Evolutionary conservation across 176 grass and related monocot genomes (phyloP).

Genomic region (Oryza glumipatula): DNA sequence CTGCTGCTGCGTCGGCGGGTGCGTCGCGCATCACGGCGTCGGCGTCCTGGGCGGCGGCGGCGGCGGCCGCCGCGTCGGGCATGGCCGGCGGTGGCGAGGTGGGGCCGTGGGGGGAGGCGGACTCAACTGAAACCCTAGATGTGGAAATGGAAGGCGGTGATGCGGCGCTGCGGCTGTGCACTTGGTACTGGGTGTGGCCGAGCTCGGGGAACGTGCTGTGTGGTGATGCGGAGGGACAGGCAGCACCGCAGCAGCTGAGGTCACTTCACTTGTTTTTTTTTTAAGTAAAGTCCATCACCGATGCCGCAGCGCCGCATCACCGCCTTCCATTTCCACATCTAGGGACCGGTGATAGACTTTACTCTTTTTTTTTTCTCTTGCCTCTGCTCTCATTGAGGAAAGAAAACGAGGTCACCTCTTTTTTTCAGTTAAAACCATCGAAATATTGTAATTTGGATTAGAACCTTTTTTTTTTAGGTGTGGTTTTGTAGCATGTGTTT

Average conservation of each 20-base stretch:
- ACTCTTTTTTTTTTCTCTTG: no score
- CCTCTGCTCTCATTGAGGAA: no score
- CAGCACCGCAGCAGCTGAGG: not conserved
- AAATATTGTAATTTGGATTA: no score
- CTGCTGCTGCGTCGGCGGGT: slow-evolving; percentile 10
- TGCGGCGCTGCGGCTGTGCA: slow-evolving; percentile 21
- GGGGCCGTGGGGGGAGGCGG: not conserved
- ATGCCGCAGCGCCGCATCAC: no score
- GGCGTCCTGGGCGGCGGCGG: not conserved
- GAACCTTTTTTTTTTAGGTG: no score
- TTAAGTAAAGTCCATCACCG: no score
- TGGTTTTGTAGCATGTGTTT: no score
- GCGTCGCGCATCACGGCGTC: slow-evolving; percentile 50
- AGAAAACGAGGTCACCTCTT: no score
- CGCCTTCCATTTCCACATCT: no score
- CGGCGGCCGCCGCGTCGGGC: slow-evolving; percentile 37
- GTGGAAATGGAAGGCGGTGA: slow-evolving; percentile 55
- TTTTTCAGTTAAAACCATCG: no score
- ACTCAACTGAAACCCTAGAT: slow-evolving; percentile 42
- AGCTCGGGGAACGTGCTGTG: slow-evolving; percentile 29
- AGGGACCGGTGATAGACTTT: no score
- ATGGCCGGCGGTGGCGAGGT: slow-evolving; percentile 47
- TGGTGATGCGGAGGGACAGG: slow-evolving; percentile 45
- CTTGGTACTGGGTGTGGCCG: not conserved
- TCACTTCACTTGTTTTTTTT: not conserved